Evolutionary conservation across 1,284 basidiomycete genomes (phyloP), one percentile per base, ranked within the genome.

Genomic region (Cryptococcus sp.): DNA sequence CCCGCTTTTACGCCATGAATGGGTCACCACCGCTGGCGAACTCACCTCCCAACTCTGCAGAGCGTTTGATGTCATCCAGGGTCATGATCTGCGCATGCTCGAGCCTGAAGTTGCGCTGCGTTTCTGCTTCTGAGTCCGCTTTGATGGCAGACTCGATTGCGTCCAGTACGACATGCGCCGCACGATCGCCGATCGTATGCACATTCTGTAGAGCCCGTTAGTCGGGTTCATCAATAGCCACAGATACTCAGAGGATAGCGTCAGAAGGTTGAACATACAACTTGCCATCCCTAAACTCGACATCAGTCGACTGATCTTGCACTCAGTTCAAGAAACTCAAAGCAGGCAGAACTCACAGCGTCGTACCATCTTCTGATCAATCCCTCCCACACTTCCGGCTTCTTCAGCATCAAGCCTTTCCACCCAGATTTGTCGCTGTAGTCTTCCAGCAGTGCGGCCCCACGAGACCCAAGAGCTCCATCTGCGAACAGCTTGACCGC

Each of bases 31-130:
- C 23, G 6, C 45, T 22, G 19, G 45, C 25, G 10, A 20, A 74
- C 84, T 43, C 57, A 87, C 90, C 85, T 67, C 89, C 89, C 11
- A 95, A 81, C 46, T 78, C 79, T 19, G 87, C 89, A 22, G 86
- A 82, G 15, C 91, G 82, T 56, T 82, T 69, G 13, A 95, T 69
- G 73, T 96, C 93, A 1, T 82, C 79, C 5, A 72, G 77, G 1
- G 83, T 83, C 79, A 95, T 81, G 56, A 96, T 92, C 76, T 97
- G 93, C 0, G 92, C 88, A 75, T 97, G 93, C 71, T 97, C 94
- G 25, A 95, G 86, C 22, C 93, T 81, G 1, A 89, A 87, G 19
- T 92, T 81, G 67, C 83, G 82, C 45, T 52, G 55, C 7, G 50
- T 48, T 29, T 58, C 51, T 20, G 44, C 50, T 8, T 50, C 53